phyloP scores from a whole-genome alignment of 2,329 filamentous ascomycete genomes.

The Cercospora janseana region DNA sequence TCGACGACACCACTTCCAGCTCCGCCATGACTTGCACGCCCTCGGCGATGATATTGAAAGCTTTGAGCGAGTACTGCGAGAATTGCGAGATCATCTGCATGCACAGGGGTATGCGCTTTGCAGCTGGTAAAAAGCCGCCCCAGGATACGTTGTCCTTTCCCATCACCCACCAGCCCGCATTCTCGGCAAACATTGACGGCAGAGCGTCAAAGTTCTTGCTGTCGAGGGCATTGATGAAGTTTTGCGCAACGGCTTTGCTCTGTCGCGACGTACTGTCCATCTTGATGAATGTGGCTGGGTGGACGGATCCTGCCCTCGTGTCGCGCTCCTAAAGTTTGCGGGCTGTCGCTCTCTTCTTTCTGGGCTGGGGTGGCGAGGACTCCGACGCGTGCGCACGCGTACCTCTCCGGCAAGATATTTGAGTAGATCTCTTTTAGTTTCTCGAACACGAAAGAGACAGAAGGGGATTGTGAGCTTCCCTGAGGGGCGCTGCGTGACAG shows the following conservation, averaged over 20 bases:
- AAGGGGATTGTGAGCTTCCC: too few species aligned
- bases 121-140: constrained; percentile 5
- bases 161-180: constrained; percentile 14
- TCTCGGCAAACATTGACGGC: constrained; percentile 8
- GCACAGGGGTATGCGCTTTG: constrained; percentile 8
- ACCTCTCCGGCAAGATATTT: too few species aligned
- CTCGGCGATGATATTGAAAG: constrained; percentile 14
- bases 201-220: constrained; percentile 9
- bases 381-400: too few species aligned
- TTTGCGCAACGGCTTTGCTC: constrained; percentile 12
- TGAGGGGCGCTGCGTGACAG: constrained; percentile 3
- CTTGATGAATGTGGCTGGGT: neutral
- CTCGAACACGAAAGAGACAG: too few species aligned
- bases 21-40: constrained; percentile 15
- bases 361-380: neutral
- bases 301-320: too few species aligned
- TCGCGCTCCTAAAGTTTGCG: neutral
- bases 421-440: neutral
- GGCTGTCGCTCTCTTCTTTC: too few species aligned
- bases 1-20: constrained; percentile 9
- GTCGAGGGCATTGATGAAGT: constrained; percentile 13
- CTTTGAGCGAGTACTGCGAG: constrained; percentile 10
- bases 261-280: constrained; percentile 10
- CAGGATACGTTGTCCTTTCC: constrained; percentile 10
- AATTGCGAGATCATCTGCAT: constrained; percentile 13